Evolutionary conservation across 495 filamentous ascomycete species (phyloP).

Genomic region (Poronia punctata): DNA sequence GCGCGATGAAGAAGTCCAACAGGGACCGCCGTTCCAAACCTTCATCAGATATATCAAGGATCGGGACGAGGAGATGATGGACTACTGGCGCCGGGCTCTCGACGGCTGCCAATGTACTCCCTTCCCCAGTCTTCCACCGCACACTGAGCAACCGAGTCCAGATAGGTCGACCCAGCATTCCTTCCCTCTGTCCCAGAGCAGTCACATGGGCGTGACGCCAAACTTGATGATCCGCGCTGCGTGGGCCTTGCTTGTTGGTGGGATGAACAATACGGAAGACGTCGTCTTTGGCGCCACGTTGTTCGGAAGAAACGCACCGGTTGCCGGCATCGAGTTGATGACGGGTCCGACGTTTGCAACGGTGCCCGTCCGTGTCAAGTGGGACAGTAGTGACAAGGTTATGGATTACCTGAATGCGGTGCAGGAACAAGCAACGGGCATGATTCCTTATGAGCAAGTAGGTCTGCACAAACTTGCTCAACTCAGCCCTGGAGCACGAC

Average conservation of each 20-base stretch:
- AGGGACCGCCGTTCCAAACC: too few species aligned
- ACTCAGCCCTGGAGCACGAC: constrained; percentile 40
- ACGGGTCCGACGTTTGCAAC: constrained; percentile 51
- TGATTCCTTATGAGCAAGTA: constrained; percentile 49
- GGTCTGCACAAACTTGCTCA: constrained; percentile 55
- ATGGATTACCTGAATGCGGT: constrained; percentile 32
- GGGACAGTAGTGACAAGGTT: constrained; percentile 24
- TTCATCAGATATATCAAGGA: too few species aligned
- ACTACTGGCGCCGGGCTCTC: too few species aligned
- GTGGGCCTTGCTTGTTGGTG: constrained; percentile 48
- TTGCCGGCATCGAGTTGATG: constrained; percentile 39
- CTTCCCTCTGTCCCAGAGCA: too few species aligned
- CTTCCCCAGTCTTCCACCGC: too few species aligned
- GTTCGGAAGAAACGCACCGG: constrained; percentile 37
- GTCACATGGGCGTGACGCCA: constrained; percentile 27
- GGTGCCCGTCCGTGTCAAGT: constrained; percentile 44
- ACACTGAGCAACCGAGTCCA: too few species aligned
- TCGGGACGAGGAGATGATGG: too few species aligned
- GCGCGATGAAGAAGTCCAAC: too few species aligned
- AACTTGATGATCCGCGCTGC: constrained; percentile 51
- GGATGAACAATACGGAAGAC: constrained; percentile 36
- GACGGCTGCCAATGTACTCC: too few species aligned
- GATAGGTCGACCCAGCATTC: too few species aligned
- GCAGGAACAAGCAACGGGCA: constrained; percentile 40
- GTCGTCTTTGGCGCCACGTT: constrained; percentile 50